Percentiles rank a stretch among this genome's conserved stretches.
Conservation (phyloP, 345 rosid species). For the Rubroshorea leprosula region DNA sequence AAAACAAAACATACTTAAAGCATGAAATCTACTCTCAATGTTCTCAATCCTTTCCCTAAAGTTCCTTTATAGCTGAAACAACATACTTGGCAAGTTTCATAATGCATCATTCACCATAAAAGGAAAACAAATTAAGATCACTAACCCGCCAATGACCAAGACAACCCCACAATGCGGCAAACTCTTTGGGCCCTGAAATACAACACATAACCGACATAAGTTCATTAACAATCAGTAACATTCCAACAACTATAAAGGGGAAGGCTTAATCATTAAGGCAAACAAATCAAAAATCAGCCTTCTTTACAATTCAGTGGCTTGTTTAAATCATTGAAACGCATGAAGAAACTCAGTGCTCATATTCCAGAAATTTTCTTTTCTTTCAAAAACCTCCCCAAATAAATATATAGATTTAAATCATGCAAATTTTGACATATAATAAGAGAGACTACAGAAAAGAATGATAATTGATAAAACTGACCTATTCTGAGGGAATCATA, state of each 20-base stretch:
- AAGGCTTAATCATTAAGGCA: not conserved
- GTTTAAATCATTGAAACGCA: not conserved
- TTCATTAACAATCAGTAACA: not conserved
- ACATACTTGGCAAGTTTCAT: no score
- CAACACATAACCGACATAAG: not conserved
- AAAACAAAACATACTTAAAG: no score
- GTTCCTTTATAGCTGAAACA: no score
- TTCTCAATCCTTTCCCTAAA: no score
- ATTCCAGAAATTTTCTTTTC: no score
- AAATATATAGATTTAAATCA: no score
- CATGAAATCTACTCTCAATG: no score
- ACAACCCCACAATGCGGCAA: slow-evolving; percentile 59
- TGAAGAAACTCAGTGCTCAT: no score
- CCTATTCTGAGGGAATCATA: slow-evolving; percentile 43
- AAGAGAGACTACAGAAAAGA: no score
- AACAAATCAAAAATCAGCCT: slow-evolving; percentile 2
- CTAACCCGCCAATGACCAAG: slow-evolving; percentile 73
- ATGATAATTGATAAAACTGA: slow-evolving; percentile 21
- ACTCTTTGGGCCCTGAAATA: slow-evolving; percentile 51
- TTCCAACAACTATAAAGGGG: not conserved
- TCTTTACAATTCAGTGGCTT: not conserved
- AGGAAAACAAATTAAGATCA: not conserved
- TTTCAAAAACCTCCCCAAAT: no score
- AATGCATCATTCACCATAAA: no score
- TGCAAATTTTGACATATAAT: no score